A percentile compares a stretch with the other conserved stretches of the same genome.
Conservation (phyloP, 2,329 filamentous ascomycete genomes). For the Aspergillus texensis region DNA sequence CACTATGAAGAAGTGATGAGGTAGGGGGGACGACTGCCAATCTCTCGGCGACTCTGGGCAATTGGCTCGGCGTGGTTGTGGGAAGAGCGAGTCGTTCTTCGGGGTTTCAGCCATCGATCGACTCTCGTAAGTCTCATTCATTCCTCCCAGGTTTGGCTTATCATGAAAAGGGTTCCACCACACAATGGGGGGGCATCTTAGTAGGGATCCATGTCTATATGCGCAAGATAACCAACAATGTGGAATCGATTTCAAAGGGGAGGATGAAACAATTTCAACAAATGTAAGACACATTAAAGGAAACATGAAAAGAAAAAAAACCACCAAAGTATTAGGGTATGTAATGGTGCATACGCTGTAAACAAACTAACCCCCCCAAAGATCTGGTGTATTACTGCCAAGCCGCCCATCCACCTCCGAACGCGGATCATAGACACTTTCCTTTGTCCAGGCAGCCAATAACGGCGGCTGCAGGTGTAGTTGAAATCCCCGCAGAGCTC, state of each 20-base stretch:
- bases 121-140: background rate
- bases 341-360: background rate
- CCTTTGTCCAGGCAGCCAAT: slow-evolving; percentile 13
- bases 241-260: background rate
- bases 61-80: slow-evolving; percentile 17
- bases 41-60: slow-evolving; percentile 20
- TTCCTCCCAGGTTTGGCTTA: background rate
- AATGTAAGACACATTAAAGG: background rate
- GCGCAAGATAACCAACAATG: background rate
- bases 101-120: slow-evolving; percentile 1
- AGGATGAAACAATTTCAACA: background rate
- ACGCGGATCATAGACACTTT: slow-evolving; percentile 22
- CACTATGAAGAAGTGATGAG: background rate
- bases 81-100: slow-evolving; percentile 2
- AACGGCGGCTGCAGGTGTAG: background rate
- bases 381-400: slow-evolving; percentile 20
- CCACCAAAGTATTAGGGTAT: background rate
- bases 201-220: background rate
- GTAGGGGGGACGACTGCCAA: slow-evolving; percentile 14
- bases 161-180: background rate
- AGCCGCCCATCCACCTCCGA: slow-evolving; percentile 22
- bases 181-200: background rate
- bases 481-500: slow-evolving; percentile 20
- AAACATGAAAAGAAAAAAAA: background rate
- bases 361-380: background rate